Base-by-base conservation (phyloP, 179 eudicot species). In the Silene noctiflora region DNA sequence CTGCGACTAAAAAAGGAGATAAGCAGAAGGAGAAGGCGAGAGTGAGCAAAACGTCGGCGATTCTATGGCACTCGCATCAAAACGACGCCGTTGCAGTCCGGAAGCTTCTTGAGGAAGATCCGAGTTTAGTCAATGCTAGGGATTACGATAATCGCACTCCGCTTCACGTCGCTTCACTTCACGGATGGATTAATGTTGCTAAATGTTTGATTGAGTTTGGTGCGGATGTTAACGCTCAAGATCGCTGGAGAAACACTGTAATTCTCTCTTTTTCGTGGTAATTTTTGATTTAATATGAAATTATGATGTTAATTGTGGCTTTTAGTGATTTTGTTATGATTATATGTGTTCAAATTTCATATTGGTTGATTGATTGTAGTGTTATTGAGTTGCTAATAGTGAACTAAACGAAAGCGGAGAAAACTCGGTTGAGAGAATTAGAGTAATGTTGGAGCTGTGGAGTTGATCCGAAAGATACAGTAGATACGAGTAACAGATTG, bases 1-100 rank as follows among this genome's bases (percentile, higher is more conserved):
- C 76, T 6, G 46, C 78, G 67, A 12, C 48, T 21, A 72, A 21
- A 67, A 76, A 46, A 22, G 81, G 67, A 61, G 81, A 69, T 53
- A 92, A 89, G 90, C 87, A 92, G 81, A 88, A 86, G 83, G 95
- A 85, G 67, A 92, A 93, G 84, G 85, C 95, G 16, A 84, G 90
- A 66, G 97, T 95, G 33, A 91, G 91, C 84, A 84, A 91, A 69
- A 95, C 97, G 29, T 95, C 97, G 35, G 81, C 88, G 73, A 92
- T 95, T 51, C 86, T 95, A 16, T 95, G 99, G 99, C 97, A 88
- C 89, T 89, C 99, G 0, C 99, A 95, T 72, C 99, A 95, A 68
- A 91, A 95, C 81, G 99, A 95, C 74, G 86, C 84, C 19, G 84
- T 72, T 0, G 89, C 92, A 1, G 99, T 95, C 8, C 55, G 86